Percentiles rank a stretch among this genome's conserved stretches.
Evolutionary conservation across 129 eudicot species (phyloP).

Genomic region (Chrysanthemum lavandulifolium): DNA sequence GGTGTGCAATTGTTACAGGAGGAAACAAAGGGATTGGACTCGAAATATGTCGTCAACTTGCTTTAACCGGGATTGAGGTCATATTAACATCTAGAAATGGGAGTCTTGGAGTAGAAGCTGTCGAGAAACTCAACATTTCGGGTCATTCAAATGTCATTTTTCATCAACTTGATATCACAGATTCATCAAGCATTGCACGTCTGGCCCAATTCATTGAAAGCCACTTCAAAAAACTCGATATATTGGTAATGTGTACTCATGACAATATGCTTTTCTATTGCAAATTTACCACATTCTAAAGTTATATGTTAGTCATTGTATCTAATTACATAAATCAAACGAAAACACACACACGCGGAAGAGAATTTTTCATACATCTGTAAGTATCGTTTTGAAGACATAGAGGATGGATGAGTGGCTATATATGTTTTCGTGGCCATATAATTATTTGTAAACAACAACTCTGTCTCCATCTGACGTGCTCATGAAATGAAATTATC

Average conservation of each 20-base stretch:
- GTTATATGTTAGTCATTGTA: too few relatives aligned
- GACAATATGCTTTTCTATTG: too few relatives aligned
- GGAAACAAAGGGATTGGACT: slow-evolving; percentile 20
- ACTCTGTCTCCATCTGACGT: too few relatives aligned
- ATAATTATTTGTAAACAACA: too few relatives aligned
- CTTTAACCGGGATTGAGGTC: slow-evolving; percentile 7
- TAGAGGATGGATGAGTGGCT: too few relatives aligned
- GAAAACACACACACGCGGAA: too few relatives aligned
- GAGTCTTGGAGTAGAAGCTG: slow-evolving; percentile 11
- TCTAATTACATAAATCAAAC: too few relatives aligned
- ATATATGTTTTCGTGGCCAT: too few relatives aligned
- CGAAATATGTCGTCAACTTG: slow-evolving; percentile 25
- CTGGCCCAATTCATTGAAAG: background rate
- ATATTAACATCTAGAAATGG: slow-evolving; percentile 20
- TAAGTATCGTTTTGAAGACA: too few relatives aligned
- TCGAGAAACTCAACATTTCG: background rate
- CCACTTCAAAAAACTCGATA: background rate
- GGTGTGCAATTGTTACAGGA: slow-evolving; percentile 18
- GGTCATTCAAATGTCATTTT: background rate
- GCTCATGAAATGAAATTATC: too few relatives aligned
- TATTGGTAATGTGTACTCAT: background rate
- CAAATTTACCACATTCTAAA: too few relatives aligned
- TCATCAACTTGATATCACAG: slow-evolving; percentile 19
- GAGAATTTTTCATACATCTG: too few relatives aligned
- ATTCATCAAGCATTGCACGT: background rate